Evolutionary conservation across 2,329 filamentous ascomycete genomes (phyloP).

Genomic region (Sphaerulina populicola): DNA sequence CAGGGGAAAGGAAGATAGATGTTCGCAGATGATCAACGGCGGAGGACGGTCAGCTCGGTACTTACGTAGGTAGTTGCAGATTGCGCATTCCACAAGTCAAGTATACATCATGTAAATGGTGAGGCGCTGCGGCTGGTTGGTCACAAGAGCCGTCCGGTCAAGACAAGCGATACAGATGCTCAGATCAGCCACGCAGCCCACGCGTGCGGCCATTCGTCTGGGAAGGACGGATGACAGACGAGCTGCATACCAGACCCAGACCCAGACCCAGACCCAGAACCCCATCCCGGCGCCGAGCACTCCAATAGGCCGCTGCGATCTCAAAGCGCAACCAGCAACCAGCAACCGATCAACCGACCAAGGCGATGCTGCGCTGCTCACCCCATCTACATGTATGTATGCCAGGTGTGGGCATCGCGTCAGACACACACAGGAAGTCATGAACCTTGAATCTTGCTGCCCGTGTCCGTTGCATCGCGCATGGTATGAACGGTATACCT

Average conservation of each 20-base stretch:
- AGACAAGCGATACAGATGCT: constrained; percentile 1
- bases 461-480: background rate
- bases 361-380: background rate
- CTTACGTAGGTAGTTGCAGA: background rate
- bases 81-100: background rate
- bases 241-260: constrained; percentile 6
- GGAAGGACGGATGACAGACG: constrained; percentile 8
- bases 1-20: background rate
- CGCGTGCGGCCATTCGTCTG: background rate
- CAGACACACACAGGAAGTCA: constrained; percentile 2
- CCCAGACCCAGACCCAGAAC: background rate
- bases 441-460: background rate
- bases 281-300: constrained; percentile 4
- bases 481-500: background rate
- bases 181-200: background rate
- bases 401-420: background rate
- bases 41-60: background rate
- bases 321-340: constrained; percentile 7
- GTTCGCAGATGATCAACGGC: background rate
- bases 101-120: no score
- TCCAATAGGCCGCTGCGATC: constrained; percentile 9
- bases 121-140: background rate
- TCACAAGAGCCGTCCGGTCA: constrained; percentile 5
- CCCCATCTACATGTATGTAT: background rate
- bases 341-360: background rate